Evolutionary conservation across 1,139 yeast genomes (phyloP).

Genomic region (Yamadazyma trypodendri): DNA sequence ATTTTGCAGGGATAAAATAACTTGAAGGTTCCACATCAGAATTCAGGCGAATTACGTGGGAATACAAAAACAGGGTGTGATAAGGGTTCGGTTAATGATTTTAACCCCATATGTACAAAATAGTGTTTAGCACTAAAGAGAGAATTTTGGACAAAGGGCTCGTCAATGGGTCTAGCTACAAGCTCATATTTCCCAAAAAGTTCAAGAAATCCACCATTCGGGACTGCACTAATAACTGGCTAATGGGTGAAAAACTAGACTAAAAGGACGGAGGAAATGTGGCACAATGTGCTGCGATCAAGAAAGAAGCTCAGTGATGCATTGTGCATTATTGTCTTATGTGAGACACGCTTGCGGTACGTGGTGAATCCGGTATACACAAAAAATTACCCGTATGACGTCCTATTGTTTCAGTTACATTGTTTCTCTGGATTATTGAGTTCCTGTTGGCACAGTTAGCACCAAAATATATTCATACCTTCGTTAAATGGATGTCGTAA

Average conservation of each 20-base stretch:
- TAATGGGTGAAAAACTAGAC: slow-evolving; percentile 2
- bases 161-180: neutral
- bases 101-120: neutral
- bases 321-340: neutral
- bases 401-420: neutral
- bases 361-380: neutral
- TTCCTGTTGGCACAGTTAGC: too few relatives aligned
- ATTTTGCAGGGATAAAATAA: neutral
- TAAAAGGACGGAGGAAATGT: slow-evolving; percentile 2
- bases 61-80: neutral
- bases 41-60: neutral
- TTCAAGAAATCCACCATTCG: neutral
- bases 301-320: slow-evolving; percentile 3
- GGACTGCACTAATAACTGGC: neutral
- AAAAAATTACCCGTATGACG: neutral
- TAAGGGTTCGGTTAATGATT: slow-evolving; percentile 1
- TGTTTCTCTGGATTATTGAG: neutral
- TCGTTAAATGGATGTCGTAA: too few relatives aligned
- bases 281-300: neutral
- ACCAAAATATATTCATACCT: too few relatives aligned
- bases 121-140: neutral
- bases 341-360: slow-evolving; percentile 1
- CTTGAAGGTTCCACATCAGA: neutral
- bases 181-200: neutral
- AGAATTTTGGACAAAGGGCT: neutral